Base-by-base conservation (phyloP, 768 basidiomycete genomes). In the Phylloporus sp. region DNA sequence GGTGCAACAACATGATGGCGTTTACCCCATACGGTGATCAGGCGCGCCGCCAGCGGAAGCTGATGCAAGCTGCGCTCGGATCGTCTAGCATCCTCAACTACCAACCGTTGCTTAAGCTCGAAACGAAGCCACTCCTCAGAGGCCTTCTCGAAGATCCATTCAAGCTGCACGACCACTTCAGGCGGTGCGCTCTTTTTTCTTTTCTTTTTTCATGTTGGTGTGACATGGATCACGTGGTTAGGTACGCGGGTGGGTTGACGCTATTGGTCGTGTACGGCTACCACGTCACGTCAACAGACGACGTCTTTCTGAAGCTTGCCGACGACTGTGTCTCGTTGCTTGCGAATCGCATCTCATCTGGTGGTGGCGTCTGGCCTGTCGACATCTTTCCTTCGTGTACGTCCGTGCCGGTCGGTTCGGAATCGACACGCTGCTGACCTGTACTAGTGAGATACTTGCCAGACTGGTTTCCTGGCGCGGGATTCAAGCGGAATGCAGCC, bases 1-100 rank as follows among this genome's bases (percentile, higher is more conserved):
- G 83, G 34, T 85, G 84, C 64, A 76, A 85, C 59, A 80, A 84
- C 63, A 86, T 87, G 81, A 78, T 82, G 48, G 84, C 83, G 2
- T 86, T 88, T 64, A 84, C 82, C 5, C 74, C 75, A 16, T 86
- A 88, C 60, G 80, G 80, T 29, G 82, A 85, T 54, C 74, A 76
- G 60, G 75, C 74, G 40, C 81, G 79, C 51, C 79, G 84, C 22
- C 85, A 87, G 64, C 80, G 87, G 59, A 78, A 70, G 57, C 77
- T 88, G 38, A 79, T 88, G 69, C 81, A 82, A 62, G 77, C 78
- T 45, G 85, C 86, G 6, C 75, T 89, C 32, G 79, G 80, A 32
- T 55, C 72, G 26, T 72, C 74, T 11, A 72, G 67, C 20, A 80
- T 88, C 50, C 75, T 78, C 9, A 61, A 68, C 5, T 89, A 86